Base-by-base conservation (phyloP, 2,329 filamentous ascomycete genomes). In the Nectriaceae sp. region DNA sequence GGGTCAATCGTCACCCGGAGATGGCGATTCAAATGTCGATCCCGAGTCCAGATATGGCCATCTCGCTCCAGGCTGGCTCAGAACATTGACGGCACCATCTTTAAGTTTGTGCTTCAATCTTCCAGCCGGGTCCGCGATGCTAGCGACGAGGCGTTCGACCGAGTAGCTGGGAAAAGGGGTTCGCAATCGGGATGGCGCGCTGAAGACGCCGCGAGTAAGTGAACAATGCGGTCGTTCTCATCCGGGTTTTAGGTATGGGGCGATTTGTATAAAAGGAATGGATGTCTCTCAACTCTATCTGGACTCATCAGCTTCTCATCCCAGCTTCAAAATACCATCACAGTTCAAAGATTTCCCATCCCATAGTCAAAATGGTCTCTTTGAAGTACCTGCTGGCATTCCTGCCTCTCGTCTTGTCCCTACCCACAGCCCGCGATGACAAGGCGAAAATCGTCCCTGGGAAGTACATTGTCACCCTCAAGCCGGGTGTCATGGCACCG, bases 401-500 rank as follows among this genome's bases (percentile, higher is more conserved):
- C 21, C 49, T 61, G 22, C 57, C 58, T 33, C 42, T 39, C 42
- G 46, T n/a, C 38, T 60, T 5, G 52, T 47, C 18, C 54, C 45
- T 16, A 50, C 49, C n/a, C 20, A 29, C 39, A 21, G 11, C 15
- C 40, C 21, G 6, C 20, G 20, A 40, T 15, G 47, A 47, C 3
- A 47, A 49, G 22, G 37, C 40, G 3, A 57, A 58, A 44, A 52
- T 70, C 31, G 52, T 72, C 35, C 57, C 69, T 40, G 66, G 65
- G 53, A 74, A 70, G 54, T 77, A 75, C 59, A 77, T 77, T 47
- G 61, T 77, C 60, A 77, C 73, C 26, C 54, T 77, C 18, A 73
- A 75, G 59, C 61, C 68, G 8, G 64, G 65, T 24, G 55, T 70
- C 36, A 54, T 54, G 13, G 50, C 61, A 15, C 52, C 59, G 1